Evolutionary conservation across 352 stramenopile genomes (phyloP).

Genomic region (Phytophthora litchii): DNA sequence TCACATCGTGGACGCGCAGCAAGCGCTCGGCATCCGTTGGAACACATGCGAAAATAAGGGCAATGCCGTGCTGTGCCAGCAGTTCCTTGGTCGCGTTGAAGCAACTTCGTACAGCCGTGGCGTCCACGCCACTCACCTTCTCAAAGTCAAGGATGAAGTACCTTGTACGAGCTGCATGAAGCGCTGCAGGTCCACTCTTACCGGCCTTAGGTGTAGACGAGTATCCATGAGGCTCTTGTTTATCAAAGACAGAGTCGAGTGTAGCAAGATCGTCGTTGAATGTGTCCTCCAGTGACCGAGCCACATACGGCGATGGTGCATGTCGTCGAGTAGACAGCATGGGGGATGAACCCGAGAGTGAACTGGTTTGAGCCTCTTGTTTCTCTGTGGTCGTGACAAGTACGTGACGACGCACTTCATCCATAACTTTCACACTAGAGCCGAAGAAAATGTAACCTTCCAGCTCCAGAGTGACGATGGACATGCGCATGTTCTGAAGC

Average conservation of each 20-base stretch:
- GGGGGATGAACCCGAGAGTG: conserved; percentile 26
- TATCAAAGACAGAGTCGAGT: conserved; percentile 59
- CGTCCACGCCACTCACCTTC: conserved; percentile 89
- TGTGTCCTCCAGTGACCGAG: conserved; percentile 28
- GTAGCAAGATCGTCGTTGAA: conserved; percentile 64
- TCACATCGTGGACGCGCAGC: conserved; percentile 80
- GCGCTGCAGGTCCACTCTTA: conserved; percentile 30
- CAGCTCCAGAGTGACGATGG: conserved; percentile 88
- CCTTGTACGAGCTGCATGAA: conserved; percentile 74
- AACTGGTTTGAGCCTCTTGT: conserved; percentile 33
- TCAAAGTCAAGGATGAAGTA: conserved; percentile 92
- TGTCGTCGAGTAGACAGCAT: conserved; percentile 23
- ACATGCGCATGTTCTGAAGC: conserved; percentile 70
- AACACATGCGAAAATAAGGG: conserved; percentile 77
- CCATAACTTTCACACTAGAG: conserved; percentile 87
- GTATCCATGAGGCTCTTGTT: conserved; percentile 46
- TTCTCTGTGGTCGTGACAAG: conserved; percentile 56
- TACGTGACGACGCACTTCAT: conserved; percentile 85
- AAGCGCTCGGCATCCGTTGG: conserved; percentile 71
- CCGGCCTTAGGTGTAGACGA: conserved; percentile 43
- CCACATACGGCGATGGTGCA: conserved; percentile 34
- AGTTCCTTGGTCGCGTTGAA: conserved; percentile 89
- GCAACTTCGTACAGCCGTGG: conserved; percentile 85
- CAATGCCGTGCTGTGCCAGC: conserved; percentile 76
- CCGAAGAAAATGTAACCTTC: conserved; percentile 91